Base-by-base conservation (phyloP, 768 basidiomycete species). In the Rossbeevera mucosa region DNA sequence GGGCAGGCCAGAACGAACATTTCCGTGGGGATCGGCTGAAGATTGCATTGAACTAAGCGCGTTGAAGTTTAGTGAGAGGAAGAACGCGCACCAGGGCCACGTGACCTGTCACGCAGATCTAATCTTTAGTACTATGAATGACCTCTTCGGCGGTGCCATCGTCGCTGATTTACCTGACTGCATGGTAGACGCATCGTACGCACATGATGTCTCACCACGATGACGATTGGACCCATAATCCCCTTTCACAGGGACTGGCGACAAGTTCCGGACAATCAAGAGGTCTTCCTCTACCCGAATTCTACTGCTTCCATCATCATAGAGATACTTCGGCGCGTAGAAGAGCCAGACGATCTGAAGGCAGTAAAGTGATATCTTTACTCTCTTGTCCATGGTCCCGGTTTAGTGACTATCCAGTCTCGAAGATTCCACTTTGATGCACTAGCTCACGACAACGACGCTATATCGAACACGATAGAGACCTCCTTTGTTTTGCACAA, bases 241-340 rank as follows among this genome's bases (percentile, higher is more conserved):
- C 20, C 20, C 20, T 7, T 33, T 33, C 29, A 48, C 62, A 86
- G 85, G 53, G 72, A 76, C 46, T 53, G 85, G 6, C 91, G 95
- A 49, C 90, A 97, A 71, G 76, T 99, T 12, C 94, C 96, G 13
- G 88, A 98, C 65, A 92, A 83, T 4, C 95, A 99, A 69, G 96
- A 98, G 65, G 95, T 96, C 38, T 88, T 92, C 70, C 66, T 96
- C 51, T 85, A 84, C 50, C 79, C 80, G 6, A 69, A 81, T 44
- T 87, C 83, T 5, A 76, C 77, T 45, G 73, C 83, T 59, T 92
- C 87, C 63, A 78, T 94, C 56, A 79, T 98, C 46, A 70, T 96
- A 24, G 96, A 99, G 64, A 80, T 96, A 21, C 72, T 97, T 12
- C 69, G 91, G 66, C 76, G 82, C 52, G 91, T 95, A 22, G 75